Evolutionary conservation across 2,329 filamentous ascomycete species (phyloP), one percentile per base, ranked within the genome.

Genomic region (Verticillium isaacii): DNA sequence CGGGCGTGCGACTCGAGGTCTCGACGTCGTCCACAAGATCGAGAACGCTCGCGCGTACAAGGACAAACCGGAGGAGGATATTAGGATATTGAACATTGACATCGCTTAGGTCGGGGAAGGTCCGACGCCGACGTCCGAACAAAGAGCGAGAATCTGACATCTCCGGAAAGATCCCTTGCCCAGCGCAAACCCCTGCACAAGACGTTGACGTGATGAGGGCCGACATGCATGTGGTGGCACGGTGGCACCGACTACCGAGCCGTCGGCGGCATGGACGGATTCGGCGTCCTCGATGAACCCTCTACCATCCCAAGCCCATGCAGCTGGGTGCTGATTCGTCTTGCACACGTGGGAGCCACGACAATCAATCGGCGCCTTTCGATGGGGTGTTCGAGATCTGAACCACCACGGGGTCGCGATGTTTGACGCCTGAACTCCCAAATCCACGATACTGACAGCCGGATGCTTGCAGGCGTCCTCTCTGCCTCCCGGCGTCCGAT

Each of bases 61-160:
- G 80, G 96, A 99, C 78, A 96, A 94, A 80, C 95, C 95, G 0
- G 91, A 96, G 74, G 93, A 97, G 71, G 95, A 99, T 73, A 93
- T 99, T 70, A 98, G 97, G 78, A 96, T 99, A 68, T 86, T 99
- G 62, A 97, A 91, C 73, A 96, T 99, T 68, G 85, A 87, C 68
- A 76, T 86, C 62, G 69, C 77, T 65, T 85, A 81, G 69, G 56
- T 57, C 54, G 25, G 54, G 32, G 41, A 7, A 9, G 7, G 41
- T 50, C 41, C 41, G 41, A 50, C 41, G 7, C 41, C 41, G 41
- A 50, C n/a, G 41, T 50, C 19, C 37, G 14, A 41, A 9, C 7
- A n/a, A 19, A 25, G 34, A 36, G 34, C 34, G 14, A 36, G 41
- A 50, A 50, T 50, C 41, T 23, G n/a, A 50, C 41, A 50, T 50